Evolutionary conservation across 805 yeast species (phyloP).

Genomic region (Metschnikowia baotianmanensis): DNA sequence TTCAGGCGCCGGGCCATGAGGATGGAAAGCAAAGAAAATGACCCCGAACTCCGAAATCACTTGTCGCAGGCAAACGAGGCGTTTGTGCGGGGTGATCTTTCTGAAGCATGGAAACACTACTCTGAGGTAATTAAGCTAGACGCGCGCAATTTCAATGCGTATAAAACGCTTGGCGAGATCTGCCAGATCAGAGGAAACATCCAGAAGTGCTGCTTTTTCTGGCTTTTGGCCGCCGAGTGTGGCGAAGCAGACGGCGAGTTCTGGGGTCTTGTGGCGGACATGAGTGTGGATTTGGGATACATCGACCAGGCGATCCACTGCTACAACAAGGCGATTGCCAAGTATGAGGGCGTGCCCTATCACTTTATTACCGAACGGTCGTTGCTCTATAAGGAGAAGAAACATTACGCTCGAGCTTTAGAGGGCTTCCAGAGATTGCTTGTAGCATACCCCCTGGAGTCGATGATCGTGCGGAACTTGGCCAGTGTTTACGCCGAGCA

Average conservation of each 20-base stretch:
- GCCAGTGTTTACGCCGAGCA: conserved; percentile 53
- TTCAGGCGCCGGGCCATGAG: conserved; percentile 37
- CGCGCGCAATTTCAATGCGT: conserved; percentile 76
- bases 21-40: conserved; percentile 44
- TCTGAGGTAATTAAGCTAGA: conserved; percentile 74
- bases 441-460: conserved; percentile 53
- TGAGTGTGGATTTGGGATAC: conserved; percentile 63
- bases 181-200: conserved; percentile 63
- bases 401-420: conserved; percentile 67
- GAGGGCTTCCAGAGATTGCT: conserved; percentile 67
- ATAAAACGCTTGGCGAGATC: conserved; percentile 85
- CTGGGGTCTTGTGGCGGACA: conserved; percentile 75
- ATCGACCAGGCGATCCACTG: conserved; percentile 76
- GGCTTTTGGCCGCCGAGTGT: conserved; percentile 81
- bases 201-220: conserved; percentile 71
- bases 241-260: conserved; percentile 72
- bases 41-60: conserved; percentile 69
- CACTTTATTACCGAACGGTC: conserved; percentile 65
- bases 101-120: conserved; percentile 57
- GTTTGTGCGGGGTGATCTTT: conserved; percentile 63
- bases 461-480: conserved; percentile 56
- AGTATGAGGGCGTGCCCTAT: conserved; percentile 16
- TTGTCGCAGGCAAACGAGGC: conserved; percentile 78
- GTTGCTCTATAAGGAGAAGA: conserved; percentile 60
- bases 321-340: conserved; percentile 62